phyloP scores from a whole-genome alignment of 768 basidiomycete genomes.

The Candolleomyces eurysporus region DNA sequence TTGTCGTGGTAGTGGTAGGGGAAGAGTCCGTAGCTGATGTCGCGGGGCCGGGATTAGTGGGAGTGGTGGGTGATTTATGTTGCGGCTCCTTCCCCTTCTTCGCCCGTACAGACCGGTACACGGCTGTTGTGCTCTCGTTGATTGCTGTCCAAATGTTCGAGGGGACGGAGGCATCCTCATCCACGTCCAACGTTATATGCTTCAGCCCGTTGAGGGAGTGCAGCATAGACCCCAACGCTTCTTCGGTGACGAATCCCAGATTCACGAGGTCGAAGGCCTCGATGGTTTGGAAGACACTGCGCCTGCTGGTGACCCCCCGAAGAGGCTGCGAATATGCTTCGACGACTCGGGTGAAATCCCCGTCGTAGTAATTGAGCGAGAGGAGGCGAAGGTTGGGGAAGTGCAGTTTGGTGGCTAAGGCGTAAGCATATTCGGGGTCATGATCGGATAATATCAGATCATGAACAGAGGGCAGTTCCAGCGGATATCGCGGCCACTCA shows the following conservation, averaged over 20 bases:
- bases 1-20: constrained; percentile 29
- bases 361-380: constrained; percentile 55
- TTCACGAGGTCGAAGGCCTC: constrained; percentile 51
- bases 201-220: constrained; percentile 47
- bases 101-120: background rate
- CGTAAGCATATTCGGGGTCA: constrained; percentile 32
- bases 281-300: constrained; percentile 48
- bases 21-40: background rate
- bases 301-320: constrained; percentile 28
- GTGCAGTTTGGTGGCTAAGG: constrained; percentile 38
- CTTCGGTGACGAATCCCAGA: constrained; percentile 39
- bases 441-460: constrained; percentile 40
- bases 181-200: constrained; percentile 22
- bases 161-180: constrained; percentile 28
- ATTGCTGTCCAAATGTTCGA: constrained; percentile 18
- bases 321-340: constrained; percentile 39
- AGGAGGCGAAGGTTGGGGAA: constrained; percentile 39
- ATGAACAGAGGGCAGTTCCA: constrained; percentile 39
- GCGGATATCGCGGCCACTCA: constrained; percentile 32
- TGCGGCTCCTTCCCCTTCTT: background rate
- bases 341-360: constrained; percentile 53
- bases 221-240: constrained; percentile 36
- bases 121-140: background rate
- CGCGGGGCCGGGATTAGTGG: background rate
- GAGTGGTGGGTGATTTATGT: background rate